Evolutionary conservation across 257 asterid genomes (phyloP).

Genomic region (Petunia secreta): DNA sequence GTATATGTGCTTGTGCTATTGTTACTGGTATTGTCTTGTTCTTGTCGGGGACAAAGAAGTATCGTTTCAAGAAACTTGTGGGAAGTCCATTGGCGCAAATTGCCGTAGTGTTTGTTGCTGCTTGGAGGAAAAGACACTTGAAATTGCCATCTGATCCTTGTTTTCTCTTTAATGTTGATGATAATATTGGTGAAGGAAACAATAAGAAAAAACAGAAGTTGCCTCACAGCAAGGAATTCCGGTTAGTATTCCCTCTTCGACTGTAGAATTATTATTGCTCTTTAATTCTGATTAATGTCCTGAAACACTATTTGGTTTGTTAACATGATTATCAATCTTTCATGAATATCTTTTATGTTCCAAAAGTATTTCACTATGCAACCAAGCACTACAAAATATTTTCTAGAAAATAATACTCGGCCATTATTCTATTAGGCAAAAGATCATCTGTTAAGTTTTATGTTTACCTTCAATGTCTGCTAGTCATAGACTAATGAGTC

Average conservation of each 20-base stretch:
- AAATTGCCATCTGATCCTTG: constrained; percentile 55
- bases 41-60: constrained; percentile 58
- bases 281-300: not conserved
- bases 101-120: constrained; percentile 59
- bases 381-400: too few relatives aligned
- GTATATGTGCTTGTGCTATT: constrained; percentile 78
- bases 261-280: too few relatives aligned
- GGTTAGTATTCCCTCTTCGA: constrained; percentile 43
- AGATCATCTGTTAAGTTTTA: too few relatives aligned
- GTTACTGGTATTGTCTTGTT: constrained; percentile 51
- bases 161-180: constrained; percentile 44
- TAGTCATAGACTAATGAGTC: too few relatives aligned
- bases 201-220: constrained; percentile 50
- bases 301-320: not conserved
- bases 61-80: constrained; percentile 71
- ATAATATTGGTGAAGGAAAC: constrained; percentile 26
- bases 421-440: too few relatives aligned
- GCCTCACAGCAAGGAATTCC: constrained; percentile 69
- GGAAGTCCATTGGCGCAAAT: constrained; percentile 74
- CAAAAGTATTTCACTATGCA: too few relatives aligned
- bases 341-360: too few relatives aligned
- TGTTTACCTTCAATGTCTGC: too few relatives aligned
- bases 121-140: constrained; percentile 58
- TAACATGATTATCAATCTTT: not conserved
- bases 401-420: too few relatives aligned